A percentile compares a stretch with the other conserved stretches of the same genome.
Conservation (phyloP, 2,329 filamentous ascomycete species). For the Fusarium xyrophilum region DNA sequence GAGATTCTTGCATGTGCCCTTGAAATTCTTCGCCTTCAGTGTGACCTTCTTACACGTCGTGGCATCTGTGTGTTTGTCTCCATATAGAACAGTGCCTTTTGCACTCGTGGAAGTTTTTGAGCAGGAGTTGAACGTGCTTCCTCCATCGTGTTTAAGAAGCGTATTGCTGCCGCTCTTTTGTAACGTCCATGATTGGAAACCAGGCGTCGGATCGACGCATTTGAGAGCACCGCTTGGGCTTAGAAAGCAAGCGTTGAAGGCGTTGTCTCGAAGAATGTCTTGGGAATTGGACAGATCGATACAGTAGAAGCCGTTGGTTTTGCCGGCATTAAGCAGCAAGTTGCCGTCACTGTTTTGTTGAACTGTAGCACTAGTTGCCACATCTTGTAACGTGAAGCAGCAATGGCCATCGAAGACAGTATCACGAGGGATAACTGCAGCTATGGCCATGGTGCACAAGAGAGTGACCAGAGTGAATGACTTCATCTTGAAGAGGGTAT, state of each 20-base stretch:
- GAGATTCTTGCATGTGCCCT: conserved; percentile 40
- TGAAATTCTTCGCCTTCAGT: conserved; percentile 38
- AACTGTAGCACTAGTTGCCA: conserved; percentile 33
- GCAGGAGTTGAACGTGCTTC: conserved; percentile 39
- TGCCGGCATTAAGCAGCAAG: conserved; percentile 38
- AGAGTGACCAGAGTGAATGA: conserved; percentile 27
- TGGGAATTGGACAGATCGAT: conserved; percentile 37
- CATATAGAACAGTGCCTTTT: conserved; percentile 38
- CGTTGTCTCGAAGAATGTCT: conserved; percentile 41
- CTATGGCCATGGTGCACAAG: conserved; percentile 28
- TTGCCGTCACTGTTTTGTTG: conserved; percentile 42
- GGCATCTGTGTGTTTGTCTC: conserved; percentile 20
- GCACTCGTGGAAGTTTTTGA: conserved; percentile 21
- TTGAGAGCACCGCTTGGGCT: conserved; percentile 37
- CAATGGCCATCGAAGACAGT: conserved; percentile 38
- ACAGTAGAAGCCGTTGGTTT: conserved; percentile 44
- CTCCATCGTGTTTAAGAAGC: conserved; percentile 39
- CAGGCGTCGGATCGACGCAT: conserved; percentile 45
- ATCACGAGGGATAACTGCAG: conserved; percentile 36
- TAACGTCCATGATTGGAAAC: conserved; percentile 42
- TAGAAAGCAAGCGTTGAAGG: conserved; percentile 46
- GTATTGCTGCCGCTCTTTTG: conserved; percentile 28
- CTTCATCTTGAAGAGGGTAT: conserved; percentile 32
- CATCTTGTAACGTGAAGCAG: conserved; percentile 45
- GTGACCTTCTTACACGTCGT: conserved; percentile 37